A percentile compares a stretch with the other conserved stretches of the same genome.
phyloP scores from a whole-genome alignment of 2,329 filamentous ascomycete genomes.

The Colletotrichum sp. region DNA sequence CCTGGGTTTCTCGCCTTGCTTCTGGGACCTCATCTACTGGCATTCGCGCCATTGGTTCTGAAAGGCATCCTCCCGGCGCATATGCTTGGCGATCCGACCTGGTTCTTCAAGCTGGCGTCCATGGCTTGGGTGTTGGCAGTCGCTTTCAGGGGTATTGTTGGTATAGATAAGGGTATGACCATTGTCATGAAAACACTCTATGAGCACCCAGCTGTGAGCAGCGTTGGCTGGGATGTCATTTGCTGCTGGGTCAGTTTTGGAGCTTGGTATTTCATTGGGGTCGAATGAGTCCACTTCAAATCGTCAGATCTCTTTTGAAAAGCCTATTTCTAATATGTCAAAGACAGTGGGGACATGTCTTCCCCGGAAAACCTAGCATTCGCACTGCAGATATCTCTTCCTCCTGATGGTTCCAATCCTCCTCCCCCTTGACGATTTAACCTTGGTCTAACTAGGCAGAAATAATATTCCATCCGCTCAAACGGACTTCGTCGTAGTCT shows the following conservation, averaged over 20 bases:
- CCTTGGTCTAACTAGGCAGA: too few species aligned
- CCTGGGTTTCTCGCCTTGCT: slow-evolving; percentile 24
- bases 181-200: slow-evolving; percentile 17
- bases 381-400: too few species aligned
- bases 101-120: not conserved
- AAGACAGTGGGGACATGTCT: too few species aligned
- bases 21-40: slow-evolving; percentile 27
- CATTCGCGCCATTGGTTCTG: slow-evolving; percentile 27
- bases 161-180: not conserved
- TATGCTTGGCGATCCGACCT: slow-evolving; percentile 4
- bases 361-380: too few species aligned
- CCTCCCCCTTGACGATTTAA: too few species aligned
- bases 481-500: too few species aligned
- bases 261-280: slow-evolving; percentile 19
- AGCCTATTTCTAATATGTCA: too few species aligned
- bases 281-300: not conserved
- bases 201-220: slow-evolving; percentile 29
- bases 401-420: too few species aligned
- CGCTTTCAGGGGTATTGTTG: not conserved
- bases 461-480: too few species aligned
- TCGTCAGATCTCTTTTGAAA: too few species aligned
- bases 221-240: slow-evolving; percentile 31
- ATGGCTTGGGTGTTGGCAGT: slow-evolving; percentile 15
- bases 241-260: slow-evolving; percentile 28
- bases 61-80: slow-evolving; percentile 1